phyloP scores from a whole-genome alignment of 805 yeast genomes.

The Ogataea salicorniae region DNA sequence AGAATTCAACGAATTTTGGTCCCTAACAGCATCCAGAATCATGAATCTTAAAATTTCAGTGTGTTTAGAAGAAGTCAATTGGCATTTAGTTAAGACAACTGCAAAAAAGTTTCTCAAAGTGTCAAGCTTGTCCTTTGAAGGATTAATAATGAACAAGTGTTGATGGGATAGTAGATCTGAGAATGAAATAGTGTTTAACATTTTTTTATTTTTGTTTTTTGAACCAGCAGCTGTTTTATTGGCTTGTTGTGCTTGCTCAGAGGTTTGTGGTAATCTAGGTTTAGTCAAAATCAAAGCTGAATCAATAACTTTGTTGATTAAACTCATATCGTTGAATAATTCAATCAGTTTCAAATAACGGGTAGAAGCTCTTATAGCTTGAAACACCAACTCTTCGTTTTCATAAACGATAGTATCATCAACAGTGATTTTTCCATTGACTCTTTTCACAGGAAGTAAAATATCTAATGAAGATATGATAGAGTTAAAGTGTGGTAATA shows the following conservation, averaged over 20 bases:
- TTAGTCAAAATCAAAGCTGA: slow-evolving; percentile 43
- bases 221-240: slow-evolving; percentile 3
- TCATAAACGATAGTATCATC: slow-evolving; percentile 30
- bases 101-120: slow-evolving; percentile 43
- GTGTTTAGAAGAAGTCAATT: slow-evolving; percentile 59
- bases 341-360: slow-evolving; percentile 21
- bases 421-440: slow-evolving; percentile 35
- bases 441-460: slow-evolving; percentile 47
- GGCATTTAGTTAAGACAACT: slow-evolving; percentile 41
- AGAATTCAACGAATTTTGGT: slow-evolving; percentile 23
- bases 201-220: slow-evolving; percentile 26
- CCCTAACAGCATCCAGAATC: slow-evolving; percentile 33
- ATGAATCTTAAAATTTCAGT: slow-evolving; percentile 48
- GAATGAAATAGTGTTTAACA: slow-evolving; percentile 42
- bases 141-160: slow-evolving; percentile 43
- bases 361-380: slow-evolving; percentile 27
- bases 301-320: slow-evolving; percentile 53
- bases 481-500: slow-evolving; percentile 42
- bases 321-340: slow-evolving; percentile 41
- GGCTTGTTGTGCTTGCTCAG: slow-evolving; percentile 14
- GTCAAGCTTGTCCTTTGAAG: slow-evolving; percentile 33
- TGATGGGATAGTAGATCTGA: slow-evolving; percentile 68
- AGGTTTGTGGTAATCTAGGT: slow-evolving; percentile 28
- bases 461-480: slow-evolving; percentile 53
- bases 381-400: slow-evolving; percentile 27